A percentile compares a stretch with the other conserved stretches of the same genome.
Evolutionary conservation across 805 yeast genomes (phyloP).

Genomic region (Ogataea populi-albae): DNA sequence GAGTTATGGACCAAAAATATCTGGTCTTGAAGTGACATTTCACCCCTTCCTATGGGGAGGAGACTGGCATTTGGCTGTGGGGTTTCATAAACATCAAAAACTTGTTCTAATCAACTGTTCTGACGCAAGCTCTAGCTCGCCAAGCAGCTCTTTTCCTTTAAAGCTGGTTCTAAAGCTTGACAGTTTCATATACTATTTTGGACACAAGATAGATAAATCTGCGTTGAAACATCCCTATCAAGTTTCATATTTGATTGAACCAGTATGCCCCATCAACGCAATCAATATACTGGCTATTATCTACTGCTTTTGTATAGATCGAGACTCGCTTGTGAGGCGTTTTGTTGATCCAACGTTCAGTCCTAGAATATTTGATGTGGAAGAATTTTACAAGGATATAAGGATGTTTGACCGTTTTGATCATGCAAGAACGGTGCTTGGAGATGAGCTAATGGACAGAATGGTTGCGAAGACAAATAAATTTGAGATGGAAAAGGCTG

Average conservation of each 20-base stretch:
- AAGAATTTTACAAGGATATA: constrained; percentile 27
- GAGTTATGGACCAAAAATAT: constrained; percentile 29
- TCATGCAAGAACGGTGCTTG: constrained; percentile 21
- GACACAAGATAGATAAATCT: constrained; percentile 27
- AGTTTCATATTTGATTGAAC: constrained; percentile 24
- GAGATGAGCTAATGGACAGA: constrained; percentile 19
- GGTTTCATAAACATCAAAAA: constrained; percentile 23
- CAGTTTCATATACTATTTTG: constrained; percentile 27
- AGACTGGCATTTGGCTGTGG: constrained; percentile 35
- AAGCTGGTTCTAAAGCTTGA: constrained; percentile 26
- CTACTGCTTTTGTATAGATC: constrained; percentile 28
- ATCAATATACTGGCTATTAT: constrained; percentile 29
- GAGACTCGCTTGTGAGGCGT: constrained; percentile 13
- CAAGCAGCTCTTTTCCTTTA: constrained; percentile 19
- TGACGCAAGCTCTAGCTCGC: not conserved
- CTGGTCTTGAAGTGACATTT: constrained; percentile 22
- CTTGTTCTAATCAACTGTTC: constrained; percentile 31
- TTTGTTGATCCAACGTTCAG: constrained; percentile 23
- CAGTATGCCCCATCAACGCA: constrained; percentile 25
- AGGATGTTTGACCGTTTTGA: constrained; percentile 27
- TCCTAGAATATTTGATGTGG: constrained; percentile 27
- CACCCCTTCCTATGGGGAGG: constrained; percentile 32
- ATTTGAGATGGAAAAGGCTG: constrained; percentile 1
- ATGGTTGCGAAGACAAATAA: constrained; percentile 17
- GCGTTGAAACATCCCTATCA: constrained; percentile 27